Conservation (phyloP, 1,284 basidiomycete genomes). For the Ustilago curta region DNA sequence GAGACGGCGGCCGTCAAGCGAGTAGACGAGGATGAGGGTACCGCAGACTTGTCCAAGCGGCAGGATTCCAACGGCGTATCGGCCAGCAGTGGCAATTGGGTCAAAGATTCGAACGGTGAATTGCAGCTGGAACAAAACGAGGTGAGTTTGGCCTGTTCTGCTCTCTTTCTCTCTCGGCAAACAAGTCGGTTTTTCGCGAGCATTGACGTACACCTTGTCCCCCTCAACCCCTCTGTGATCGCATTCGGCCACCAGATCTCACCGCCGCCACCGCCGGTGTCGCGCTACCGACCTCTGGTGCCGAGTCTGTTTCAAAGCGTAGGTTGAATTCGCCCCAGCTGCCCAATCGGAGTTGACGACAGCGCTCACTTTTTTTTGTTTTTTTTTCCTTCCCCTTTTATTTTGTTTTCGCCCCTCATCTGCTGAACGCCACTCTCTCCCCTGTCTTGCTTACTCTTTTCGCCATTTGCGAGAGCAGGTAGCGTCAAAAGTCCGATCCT, state of each 20-base stretch:
- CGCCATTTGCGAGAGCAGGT: slow-evolving; percentile 11
- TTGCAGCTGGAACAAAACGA: slow-evolving; percentile 9
- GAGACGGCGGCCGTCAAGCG: neutral
- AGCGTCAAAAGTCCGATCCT: slow-evolving; percentile 27
- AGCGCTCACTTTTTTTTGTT: slow-evolving; percentile 3
- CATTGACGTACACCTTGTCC: slow-evolving; percentile 11
- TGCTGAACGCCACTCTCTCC: neutral
- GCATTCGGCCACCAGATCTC: slow-evolving; percentile 15
- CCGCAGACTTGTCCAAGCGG: neutral
- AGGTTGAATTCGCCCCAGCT: slow-evolving; percentile 8
- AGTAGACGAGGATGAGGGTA: neutral
- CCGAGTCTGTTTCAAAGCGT: slow-evolving; percentile 43
- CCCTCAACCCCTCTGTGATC: neutral
- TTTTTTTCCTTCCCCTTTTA: neutral
- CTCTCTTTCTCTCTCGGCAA: too few relatives aligned
- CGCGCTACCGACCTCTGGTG: slow-evolving; percentile 36
- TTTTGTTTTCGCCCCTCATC: neutral
- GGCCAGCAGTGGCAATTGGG: neutral
- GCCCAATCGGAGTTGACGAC: neutral
- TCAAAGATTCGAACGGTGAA: neutral
- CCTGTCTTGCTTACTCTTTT: neutral
- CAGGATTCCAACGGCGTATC: neutral
- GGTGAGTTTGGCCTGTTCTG: slow-evolving; percentile 26
- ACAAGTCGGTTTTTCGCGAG: neutral
- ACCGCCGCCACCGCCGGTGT: slow-evolving; percentile 10